A percentile compares a stretch with the other conserved stretches of the same genome.
These are phyloP conservation scores for Xylaria sp. DNA, from an alignment of 2,329 filamentous ascomycete species.

Conservation along the genomic window DNA sequence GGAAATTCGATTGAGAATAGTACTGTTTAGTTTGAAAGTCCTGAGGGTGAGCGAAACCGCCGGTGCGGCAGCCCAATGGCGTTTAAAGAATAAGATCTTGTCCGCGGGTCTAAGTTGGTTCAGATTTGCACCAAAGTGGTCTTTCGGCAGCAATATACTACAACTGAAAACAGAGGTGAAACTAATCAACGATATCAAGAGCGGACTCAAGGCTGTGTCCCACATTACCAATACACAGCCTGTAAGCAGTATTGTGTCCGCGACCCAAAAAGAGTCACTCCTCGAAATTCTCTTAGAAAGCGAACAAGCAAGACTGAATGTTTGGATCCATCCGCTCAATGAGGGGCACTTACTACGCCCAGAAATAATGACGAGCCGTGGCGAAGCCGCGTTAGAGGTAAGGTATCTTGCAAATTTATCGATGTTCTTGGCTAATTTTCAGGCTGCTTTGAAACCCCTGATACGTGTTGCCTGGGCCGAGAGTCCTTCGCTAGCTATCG, in stretches of 20 bases:
- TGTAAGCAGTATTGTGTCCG: constrained; percentile 68
- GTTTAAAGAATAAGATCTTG: constrained; percentile 87
- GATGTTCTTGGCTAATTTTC: constrained; percentile 28
- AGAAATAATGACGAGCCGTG: constrained; percentile 54
- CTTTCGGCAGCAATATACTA: constrained; percentile 91
- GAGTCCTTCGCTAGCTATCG: constrained; percentile 85
- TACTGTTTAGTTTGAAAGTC: constrained; percentile 84
- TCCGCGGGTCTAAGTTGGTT: constrained; percentile 94
- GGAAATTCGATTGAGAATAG: constrained; percentile 89
- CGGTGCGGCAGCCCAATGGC: constrained; percentile 74
- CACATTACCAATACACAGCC: constrained; percentile 64
- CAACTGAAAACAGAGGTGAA: constrained; percentile 94
- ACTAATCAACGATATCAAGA: constrained; percentile 79
- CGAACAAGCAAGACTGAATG: constrained; percentile 82
- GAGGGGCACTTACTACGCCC: constrained; percentile 60
- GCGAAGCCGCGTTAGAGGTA: constrained; percentile 57
- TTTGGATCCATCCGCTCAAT: constrained; percentile 89
- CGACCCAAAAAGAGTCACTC: constrained; percentile 85
- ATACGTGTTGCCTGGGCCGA: constrained; percentile 89
- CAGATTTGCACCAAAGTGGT: constrained; percentile 83
- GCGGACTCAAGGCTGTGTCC: constrained; percentile 72
- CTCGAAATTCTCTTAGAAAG: constrained; percentile 83
- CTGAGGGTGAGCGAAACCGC: constrained; percentile 77
- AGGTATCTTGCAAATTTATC: constrained; percentile 31
- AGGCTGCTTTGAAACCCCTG: constrained; percentile 70